phyloP scores from a whole-genome alignment of 2,329 filamentous ascomycete species.

The Pseudocercospora crystallina region DNA sequence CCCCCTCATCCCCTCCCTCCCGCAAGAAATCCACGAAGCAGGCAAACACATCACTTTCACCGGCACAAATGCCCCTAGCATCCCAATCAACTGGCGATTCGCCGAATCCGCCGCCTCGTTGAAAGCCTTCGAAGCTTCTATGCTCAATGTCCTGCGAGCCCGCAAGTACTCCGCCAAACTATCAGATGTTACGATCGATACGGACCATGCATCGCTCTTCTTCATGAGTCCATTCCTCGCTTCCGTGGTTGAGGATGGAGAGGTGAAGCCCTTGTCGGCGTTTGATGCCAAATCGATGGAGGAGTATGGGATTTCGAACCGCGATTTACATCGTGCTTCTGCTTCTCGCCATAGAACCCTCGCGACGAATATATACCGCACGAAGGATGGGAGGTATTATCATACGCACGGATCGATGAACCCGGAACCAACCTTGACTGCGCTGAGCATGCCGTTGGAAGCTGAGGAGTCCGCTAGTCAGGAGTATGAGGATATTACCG shows the following conservation, averaged over 20 bases:
- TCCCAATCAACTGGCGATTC: slow-evolving; percentile 59
- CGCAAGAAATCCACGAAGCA: slow-evolving; percentile 38
- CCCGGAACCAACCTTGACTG: slow-evolving; percentile 43
- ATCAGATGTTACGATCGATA: slow-evolving; percentile 19
- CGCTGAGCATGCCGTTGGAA: slow-evolving; percentile 33
- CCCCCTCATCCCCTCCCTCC: slow-evolving; percentile 41
- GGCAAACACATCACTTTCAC: slow-evolving; percentile 42
- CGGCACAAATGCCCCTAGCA: slow-evolving; percentile 45
- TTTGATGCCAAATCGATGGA: not conserved
- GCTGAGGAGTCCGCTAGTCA: slow-evolving; percentile 26
- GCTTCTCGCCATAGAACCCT: slow-evolving; percentile 15
- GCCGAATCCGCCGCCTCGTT: slow-evolving; percentile 49
- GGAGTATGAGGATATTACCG: slow-evolving; percentile 42
- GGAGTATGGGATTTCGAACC: slow-evolving; percentile 16
- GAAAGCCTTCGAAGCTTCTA: slow-evolving; percentile 33
- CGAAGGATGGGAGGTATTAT: slow-evolving; percentile 48
- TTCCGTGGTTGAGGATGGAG: slow-evolving; percentile 9
- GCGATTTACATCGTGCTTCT: slow-evolving; percentile 15
- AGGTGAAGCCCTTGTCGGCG: not conserved
- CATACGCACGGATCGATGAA: slow-evolving; percentile 52
- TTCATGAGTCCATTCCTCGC: slow-evolving; percentile 24
- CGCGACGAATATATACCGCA: slow-evolving; percentile 50
- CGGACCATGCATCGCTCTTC: slow-evolving; percentile 26
- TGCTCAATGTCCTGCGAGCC: slow-evolving; percentile 20
- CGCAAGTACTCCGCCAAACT: slow-evolving; percentile 21